Evolutionary conservation across 768 basidiomycete genomes (phyloP).

Genomic region (Trametes cingulata): DNA sequence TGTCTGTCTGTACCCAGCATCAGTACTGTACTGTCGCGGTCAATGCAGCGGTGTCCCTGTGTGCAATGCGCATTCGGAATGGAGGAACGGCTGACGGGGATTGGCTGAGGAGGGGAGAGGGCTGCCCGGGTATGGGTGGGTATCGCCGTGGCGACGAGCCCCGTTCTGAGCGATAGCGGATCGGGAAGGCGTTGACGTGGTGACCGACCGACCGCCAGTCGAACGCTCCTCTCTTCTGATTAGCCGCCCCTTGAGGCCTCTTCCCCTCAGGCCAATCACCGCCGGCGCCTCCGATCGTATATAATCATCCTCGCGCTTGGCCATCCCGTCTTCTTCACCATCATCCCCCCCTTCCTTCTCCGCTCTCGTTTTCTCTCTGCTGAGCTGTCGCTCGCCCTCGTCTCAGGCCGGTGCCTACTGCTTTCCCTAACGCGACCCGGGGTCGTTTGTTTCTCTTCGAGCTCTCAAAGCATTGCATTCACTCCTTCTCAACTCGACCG

Average conservation of each 20-base stretch:
- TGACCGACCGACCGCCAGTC: background rate
- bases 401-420: constrained; percentile 43
- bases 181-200: constrained; percentile 17
- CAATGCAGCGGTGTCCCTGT: too few relatives aligned
- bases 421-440: constrained; percentile 54
- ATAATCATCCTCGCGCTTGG: constrained; percentile 9
- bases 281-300: constrained; percentile 8
- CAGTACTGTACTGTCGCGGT: too few relatives aligned
- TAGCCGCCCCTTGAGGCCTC: background rate
- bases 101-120: too few relatives aligned
- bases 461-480: constrained; percentile 37
- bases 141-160: constrained; percentile 17
- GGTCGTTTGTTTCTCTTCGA: constrained; percentile 47
- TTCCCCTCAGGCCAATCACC: constrained; percentile 12
- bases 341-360: constrained; percentile 22
- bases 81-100: too few relatives aligned
- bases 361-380: constrained; percentile 29
- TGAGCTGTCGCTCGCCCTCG: constrained; percentile 22
- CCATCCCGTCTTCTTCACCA: constrained; percentile 12
- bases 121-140: background rate
- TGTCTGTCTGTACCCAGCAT: background rate
- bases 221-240: constrained; percentile 6
- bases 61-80: too few relatives aligned
- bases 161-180: constrained; percentile 10
- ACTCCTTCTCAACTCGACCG: constrained; percentile 29